Conservation (phyloP, 164 flowering plant genomes). For the Vitis rupestris region DNA sequence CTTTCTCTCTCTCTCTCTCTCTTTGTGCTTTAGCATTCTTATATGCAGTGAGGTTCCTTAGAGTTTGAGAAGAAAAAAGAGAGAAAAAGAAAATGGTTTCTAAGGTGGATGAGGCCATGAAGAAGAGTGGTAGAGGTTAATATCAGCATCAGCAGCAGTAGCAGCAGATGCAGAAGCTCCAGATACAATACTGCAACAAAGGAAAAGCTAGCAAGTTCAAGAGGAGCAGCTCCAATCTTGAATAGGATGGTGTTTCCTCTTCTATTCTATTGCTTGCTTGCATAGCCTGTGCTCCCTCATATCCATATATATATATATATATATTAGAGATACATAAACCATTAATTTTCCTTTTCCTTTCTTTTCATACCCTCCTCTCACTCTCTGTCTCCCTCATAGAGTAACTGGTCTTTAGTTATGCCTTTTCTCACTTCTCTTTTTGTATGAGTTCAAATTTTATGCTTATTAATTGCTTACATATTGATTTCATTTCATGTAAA, state of each 20-base stretch:
- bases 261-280: conserved; percentile 84
- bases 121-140: conserved; percentile 9
- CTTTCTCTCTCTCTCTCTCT: not conserved
- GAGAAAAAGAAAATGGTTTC: conserved; percentile 44
- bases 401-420: too few relatives aligned
- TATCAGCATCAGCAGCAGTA: conserved; percentile 6
- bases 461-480: too few relatives aligned
- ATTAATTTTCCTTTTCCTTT: not conserved
- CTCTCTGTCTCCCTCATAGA: too few relatives aligned
- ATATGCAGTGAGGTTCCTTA: too few relatives aligned
- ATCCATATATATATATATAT: not conserved
- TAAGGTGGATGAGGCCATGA: conserved; percentile 53
- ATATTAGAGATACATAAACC: conserved; percentile 9
- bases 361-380: too few relatives aligned
- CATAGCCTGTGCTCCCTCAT: conserved; percentile 58
- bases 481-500: too few relatives aligned
- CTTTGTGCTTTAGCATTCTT: too few relatives aligned
- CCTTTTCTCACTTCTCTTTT: too few relatives aligned
- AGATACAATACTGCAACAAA: conserved; percentile 63
- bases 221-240: conserved; percentile 61
- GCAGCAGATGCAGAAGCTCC: conserved; percentile 24
- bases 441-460: too few relatives aligned
- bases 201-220: conserved; percentile 66
- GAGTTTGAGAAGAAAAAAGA: too few relatives aligned
- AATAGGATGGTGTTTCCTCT: conserved; percentile 76